phyloP scores from a whole-genome alignment of 2,329 filamentous ascomycete genomes.

The Stachybotrys elegans region DNA sequence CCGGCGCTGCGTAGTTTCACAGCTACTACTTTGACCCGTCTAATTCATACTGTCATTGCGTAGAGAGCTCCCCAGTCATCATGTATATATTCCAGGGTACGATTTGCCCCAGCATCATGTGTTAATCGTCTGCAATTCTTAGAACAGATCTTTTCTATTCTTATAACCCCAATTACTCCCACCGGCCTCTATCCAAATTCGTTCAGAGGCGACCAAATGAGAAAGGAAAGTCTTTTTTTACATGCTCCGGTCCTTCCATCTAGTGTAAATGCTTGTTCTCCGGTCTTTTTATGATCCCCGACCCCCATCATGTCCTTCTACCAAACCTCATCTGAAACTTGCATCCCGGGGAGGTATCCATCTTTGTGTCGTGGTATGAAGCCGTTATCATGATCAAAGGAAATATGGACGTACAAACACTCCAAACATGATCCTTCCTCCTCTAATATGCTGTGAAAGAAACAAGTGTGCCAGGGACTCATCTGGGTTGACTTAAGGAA shows the following conservation, averaged over 20 bases:
- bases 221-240: background rate
- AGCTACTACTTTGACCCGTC: too few relatives aligned
- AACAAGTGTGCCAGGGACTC: too few relatives aligned
- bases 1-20: background rate
- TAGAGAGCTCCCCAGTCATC: too few relatives aligned
- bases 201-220: background rate
- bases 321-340: background rate
- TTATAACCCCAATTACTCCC: background rate
- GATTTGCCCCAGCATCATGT: too few relatives aligned
- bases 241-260: background rate
- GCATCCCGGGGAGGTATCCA: background rate
- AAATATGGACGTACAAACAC: slow-evolving; percentile 3
- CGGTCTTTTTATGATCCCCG: too few relatives aligned
- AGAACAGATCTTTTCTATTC: background rate
- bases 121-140: too few relatives aligned
- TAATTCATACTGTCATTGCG: too few relatives aligned
- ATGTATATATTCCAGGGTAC: too few relatives aligned
- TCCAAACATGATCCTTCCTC: background rate
- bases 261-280: too few relatives aligned
- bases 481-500: too few relatives aligned
- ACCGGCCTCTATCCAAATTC: background rate
- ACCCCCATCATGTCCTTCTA: too few relatives aligned
- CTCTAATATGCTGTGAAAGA: background rate
- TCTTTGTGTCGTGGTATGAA: background rate
- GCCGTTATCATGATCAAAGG: slow-evolving; percentile 5